Percentiles rank a stretch among this genome's conserved stretches.
Conservation (phyloP, 2,329 filamentous ascomycete genomes). For the Lasiodiplodia sp. region DNA sequence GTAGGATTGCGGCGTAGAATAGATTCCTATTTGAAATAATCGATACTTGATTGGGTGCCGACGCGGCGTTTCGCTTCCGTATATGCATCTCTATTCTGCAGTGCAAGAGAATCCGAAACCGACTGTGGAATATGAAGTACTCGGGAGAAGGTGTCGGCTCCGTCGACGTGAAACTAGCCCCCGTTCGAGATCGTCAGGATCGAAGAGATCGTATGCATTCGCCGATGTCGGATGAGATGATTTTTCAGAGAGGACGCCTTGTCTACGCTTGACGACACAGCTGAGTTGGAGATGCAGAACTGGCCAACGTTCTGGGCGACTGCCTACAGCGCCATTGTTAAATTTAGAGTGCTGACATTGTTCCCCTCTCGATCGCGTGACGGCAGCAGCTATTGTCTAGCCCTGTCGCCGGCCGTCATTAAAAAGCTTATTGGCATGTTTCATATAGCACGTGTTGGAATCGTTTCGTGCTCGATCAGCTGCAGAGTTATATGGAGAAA, state of each 20-base stretch:
- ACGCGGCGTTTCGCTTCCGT: neutral
- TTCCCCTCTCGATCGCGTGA: neutral
- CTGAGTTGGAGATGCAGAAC: too few relatives aligned
- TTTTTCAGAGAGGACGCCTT: neutral
- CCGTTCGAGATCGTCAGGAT: slow-evolving; percentile 27
- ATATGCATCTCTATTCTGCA: neutral
- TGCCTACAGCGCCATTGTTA: neutral
- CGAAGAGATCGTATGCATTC: slow-evolving; percentile 20
- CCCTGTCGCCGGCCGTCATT: neutral
- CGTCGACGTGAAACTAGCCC: slow-evolving; percentile 22
- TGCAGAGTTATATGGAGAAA: slow-evolving; percentile 1
- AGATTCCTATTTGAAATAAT: neutral
- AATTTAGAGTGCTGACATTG: neutral
- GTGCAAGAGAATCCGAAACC: slow-evolving; percentile 36
- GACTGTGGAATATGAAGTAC: slow-evolving; percentile 51
- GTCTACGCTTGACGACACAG: too few relatives aligned
- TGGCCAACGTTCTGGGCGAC: neutral
- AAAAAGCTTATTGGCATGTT: neutral
- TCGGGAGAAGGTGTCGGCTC: slow-evolving; percentile 48
- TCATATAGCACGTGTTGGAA: neutral
- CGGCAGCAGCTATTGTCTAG: neutral
- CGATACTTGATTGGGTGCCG: neutral
- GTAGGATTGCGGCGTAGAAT: neutral
- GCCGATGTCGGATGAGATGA: slow-evolving; percentile 28
- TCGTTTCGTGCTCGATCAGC: neutral